phyloP scores from a whole-genome alignment of 2,329 filamentous ascomycete species.

The Aciculosporium take region DNA sequence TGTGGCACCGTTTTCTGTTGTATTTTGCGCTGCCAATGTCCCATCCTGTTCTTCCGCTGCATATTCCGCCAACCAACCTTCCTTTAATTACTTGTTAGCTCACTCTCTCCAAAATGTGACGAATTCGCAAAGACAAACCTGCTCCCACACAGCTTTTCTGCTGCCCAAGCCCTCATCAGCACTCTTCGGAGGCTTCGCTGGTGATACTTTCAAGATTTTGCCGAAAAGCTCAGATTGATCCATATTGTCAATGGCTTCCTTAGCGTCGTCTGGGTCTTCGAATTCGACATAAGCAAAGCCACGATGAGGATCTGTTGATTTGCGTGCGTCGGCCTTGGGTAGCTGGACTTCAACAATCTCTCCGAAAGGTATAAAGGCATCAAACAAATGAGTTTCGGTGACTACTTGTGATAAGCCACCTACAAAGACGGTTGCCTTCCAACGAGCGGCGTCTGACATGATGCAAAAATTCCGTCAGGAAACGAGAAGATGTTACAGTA shows the following conservation, averaged over 20 bases:
- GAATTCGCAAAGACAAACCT: conserved; percentile 44
- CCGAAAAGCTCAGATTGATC: conserved; percentile 93
- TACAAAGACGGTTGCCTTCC: conserved; percentile 87
- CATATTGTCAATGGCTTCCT: conserved; percentile 98
- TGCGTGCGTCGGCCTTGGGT: conserved; percentile 73
- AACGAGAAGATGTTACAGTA: background rate
- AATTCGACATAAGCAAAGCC: conserved; percentile 97
- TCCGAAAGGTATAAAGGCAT: conserved; percentile 92
- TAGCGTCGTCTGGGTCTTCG: conserved; percentile 70
- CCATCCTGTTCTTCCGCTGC: conserved; percentile 64
- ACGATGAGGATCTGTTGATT: conserved; percentile 64
- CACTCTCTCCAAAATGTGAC: background rate
- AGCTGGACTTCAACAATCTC: conserved; percentile 85
- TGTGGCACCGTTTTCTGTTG: conserved; percentile 31
- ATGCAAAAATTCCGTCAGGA: background rate
- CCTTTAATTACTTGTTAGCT: conserved; percentile 36
- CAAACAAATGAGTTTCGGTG: conserved; percentile 60
- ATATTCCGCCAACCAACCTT: conserved; percentile 84
- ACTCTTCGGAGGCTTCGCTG: conserved; percentile 84
- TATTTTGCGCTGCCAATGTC: conserved; percentile 10
- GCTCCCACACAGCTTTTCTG: conserved; percentile 92
- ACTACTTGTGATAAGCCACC: conserved; percentile 74
- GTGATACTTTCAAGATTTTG: conserved; percentile 77
- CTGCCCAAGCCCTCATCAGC: conserved; percentile 77
- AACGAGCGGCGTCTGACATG: conserved; percentile 72